phyloP scores from a whole-genome alignment of 148 eudicot species.

The Vaccinium macrocarpon region DNA sequence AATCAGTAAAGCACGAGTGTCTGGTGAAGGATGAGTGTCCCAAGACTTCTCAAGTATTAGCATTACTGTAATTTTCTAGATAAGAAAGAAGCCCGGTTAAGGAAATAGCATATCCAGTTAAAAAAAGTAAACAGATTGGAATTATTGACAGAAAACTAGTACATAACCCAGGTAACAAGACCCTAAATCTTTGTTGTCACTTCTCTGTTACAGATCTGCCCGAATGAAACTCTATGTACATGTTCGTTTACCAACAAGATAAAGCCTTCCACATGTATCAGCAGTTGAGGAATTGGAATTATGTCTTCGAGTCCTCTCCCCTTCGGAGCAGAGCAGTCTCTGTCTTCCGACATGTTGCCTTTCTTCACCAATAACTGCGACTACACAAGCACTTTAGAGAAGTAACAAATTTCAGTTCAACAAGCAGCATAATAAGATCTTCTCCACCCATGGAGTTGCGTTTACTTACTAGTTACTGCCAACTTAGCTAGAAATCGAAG shows the following conservation, averaged over 20 bases:
- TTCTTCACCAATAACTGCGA: background rate
- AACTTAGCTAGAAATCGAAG: background rate
- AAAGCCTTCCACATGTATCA: background rate
- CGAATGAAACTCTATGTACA: background rate
- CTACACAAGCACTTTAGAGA: background rate
- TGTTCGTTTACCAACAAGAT: background rate
- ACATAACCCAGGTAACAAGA: background rate
- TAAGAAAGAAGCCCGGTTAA: background rate
- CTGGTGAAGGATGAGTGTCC: background rate
- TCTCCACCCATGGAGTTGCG: background rate
- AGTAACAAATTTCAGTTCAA: constrained; percentile 1
- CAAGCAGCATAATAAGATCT: background rate
- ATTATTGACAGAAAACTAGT: background rate
- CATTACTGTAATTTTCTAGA: background rate
- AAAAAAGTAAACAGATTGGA: background rate
- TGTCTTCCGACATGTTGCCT: background rate
- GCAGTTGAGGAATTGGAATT: background rate
- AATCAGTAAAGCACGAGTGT: background rate
- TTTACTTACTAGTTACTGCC: background rate
- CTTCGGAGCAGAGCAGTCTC: background rate
- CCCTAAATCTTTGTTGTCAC: background rate
- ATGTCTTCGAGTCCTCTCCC: background rate
- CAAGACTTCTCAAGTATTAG: background rate
- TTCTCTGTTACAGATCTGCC: background rate
- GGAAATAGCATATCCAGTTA: background rate